Conservation (phyloP, 495 filamentous ascomycete species). For the Penicillium robsamsonii region DNA sequence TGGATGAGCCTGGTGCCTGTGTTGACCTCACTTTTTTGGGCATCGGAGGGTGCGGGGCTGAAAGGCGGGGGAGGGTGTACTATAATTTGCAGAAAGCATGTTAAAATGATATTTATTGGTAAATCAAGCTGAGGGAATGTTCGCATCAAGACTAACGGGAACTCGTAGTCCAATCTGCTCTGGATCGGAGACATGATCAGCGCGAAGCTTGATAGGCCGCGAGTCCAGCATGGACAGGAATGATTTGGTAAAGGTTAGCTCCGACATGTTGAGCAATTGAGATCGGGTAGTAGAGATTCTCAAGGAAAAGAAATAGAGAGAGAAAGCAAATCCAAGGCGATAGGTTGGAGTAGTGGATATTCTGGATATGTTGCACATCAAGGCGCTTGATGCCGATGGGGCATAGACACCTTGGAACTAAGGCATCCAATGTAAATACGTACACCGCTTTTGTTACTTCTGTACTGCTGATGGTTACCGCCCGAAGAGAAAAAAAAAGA, state of each 20-base stretch:
- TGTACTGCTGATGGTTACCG: constrained; percentile 37
- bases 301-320: background rate
- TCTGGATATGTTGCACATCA: background rate
- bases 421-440: constrained; percentile 2
- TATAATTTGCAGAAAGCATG: constrained; percentile 20
- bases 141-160: constrained; percentile 57
- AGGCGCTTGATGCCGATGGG: background rate
- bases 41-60: constrained; percentile 46
- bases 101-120: constrained; percentile 7
- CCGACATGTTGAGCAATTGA: constrained; percentile 60
- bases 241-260: constrained; percentile 76
- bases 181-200: constrained; percentile 84
- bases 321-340: background rate
- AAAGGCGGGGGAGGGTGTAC: constrained; percentile 48
- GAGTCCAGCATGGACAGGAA: constrained; percentile 79
- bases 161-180: constrained; percentile 65
- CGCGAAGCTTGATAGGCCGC: constrained; percentile 69
- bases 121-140: constrained; percentile 8
- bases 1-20: constrained; percentile 47
- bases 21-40: constrained; percentile 47
- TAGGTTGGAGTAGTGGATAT: background rate
- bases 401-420: constrained; percentile 1
- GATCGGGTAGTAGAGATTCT: background rate
- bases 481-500: constrained; percentile 34
- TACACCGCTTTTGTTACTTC: constrained; percentile 32